Evolutionary conservation across 176 grass and related monocot species (phyloP), one percentile per base, ranked within the genome.

Genomic region (Panicum miliaceum): DNA sequence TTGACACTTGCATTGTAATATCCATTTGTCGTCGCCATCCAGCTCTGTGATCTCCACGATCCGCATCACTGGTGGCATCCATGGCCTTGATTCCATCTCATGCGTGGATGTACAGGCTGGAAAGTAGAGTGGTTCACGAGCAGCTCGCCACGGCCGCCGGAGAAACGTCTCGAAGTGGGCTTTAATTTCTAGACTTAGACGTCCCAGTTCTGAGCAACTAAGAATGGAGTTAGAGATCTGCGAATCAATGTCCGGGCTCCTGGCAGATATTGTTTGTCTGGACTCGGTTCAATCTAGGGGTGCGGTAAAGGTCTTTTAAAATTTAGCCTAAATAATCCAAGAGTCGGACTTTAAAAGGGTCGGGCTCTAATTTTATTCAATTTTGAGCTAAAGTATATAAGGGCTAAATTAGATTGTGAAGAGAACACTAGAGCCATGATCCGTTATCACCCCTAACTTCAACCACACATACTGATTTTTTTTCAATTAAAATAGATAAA

Each of bases 101-200:
- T 11, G 13, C 50, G 13, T 26, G 63, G 25, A 26, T 13, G 1
- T 2, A 43, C 86, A 71, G 35, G 32, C 47, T 35, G 58, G 46
- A 74, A 79, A 78, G 73, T 69, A 57, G 3, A 53, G 23, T 19
- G n/a, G 56, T 52, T 83, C 86, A 88, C 80, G 80, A 78, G 81
- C 61, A 36, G 25, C 74, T 84, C 46, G 80, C 38, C 66, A 43
- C 34, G 12, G 77, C 46, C 58, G 68, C 69, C 25, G 2, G 35
- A 73, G 73, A 83, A 8, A 77, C 20, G 36, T 65, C 74, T 56
- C 25, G 74, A 78, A 64, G 5, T 23, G 19, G 23, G 41, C 75
- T 62, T 32, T 32, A 32, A 32, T 32, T 47, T 50, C 52, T 37
- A 61, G 75, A 79, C 75, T 76, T 41, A 4, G 8, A 34, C 18